Evolutionary conservation across 164 flowering plant genomes (phyloP), one percentile per base, ranked within the genome.

Genomic region (Sedum album): DNA sequence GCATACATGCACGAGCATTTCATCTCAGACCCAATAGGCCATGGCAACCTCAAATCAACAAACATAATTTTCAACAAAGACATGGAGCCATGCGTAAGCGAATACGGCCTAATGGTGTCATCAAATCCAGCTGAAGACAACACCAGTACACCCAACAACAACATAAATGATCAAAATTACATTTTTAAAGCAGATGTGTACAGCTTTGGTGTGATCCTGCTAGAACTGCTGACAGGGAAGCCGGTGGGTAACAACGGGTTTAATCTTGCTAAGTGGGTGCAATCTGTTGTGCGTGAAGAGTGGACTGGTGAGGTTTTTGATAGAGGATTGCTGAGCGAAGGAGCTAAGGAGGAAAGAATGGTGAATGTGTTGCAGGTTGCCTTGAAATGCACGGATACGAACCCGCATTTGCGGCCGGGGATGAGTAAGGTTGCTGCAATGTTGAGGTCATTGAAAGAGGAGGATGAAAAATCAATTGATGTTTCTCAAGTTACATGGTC

Each of bases 251-350:
- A 72, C 64, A 81, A 80, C 44, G 91, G 89, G 64, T 62, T 71
- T 0, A 80, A 86, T 41, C 69, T 86, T 71, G 89, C 83, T 31
- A 73, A 39, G 30, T 86, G 91, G 94, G 87, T 88, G 67, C 72
- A 80, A 25, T 77, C 87, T 1, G 88, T 84, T 44, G 81, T 85
- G 25, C 71, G 76, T 63, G 89, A 85, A 67, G 89, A 88, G 73
- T 88, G 94, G 94, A 86, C 90, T 0, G 85, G 69, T 9, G 89
- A 88, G 65, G 89, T 88, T 13, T 86, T 88, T 21, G 91, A 86
- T 55, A 80, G 55, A 73, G 60, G 67, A 5, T 65, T 88, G 73
- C 60, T 79, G 0, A 21, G 23, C 21, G 85, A 84, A 70, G 86
- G 87, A 42, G 86, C 82, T 0, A 86, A 80, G 42, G 86, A 84